Percentiles rank a stretch among this genome's conserved stretches.
Evolutionary conservation across 2,329 filamentous ascomycete species (phyloP).

Genomic region (Fusarium cicatricum): DNA sequence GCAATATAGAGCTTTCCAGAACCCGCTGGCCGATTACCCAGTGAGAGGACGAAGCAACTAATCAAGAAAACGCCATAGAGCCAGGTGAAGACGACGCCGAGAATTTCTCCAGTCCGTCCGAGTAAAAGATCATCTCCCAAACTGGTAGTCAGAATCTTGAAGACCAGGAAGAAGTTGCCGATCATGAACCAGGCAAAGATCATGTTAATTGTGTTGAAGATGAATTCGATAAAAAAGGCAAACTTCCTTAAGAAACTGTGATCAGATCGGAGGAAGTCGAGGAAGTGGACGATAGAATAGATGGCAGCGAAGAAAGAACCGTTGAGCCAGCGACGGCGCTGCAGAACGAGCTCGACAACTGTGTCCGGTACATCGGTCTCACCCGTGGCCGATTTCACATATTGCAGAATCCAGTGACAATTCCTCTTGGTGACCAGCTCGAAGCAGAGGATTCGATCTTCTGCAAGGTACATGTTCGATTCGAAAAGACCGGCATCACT

Average conservation of each 20-base stretch:
- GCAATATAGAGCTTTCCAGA: slow-evolving; percentile 94
- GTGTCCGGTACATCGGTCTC: slow-evolving; percentile 97
- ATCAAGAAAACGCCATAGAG: slow-evolving; percentile 91
- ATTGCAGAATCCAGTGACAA: slow-evolving; percentile 96
- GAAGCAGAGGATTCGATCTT: slow-evolving; percentile 98
- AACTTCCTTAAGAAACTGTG: slow-evolving; percentile 88
- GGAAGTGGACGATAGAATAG: slow-evolving; percentile 93
- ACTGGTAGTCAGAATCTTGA: slow-evolving; percentile 93
- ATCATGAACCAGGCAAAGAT: slow-evolving; percentile 99
- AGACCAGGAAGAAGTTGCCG: slow-evolving; percentile 98
- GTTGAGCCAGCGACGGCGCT: slow-evolving; percentile 96
- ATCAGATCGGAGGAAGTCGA: slow-evolving; percentile 93
- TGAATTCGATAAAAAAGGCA: slow-evolving; percentile 90
- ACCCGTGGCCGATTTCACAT: slow-evolving; percentile 96
- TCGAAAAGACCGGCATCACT: slow-evolving; percentile 96
- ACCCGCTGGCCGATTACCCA: slow-evolving; percentile 94
- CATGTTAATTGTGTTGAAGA: slow-evolving; percentile 96
- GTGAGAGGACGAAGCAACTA: slow-evolving; percentile 91
- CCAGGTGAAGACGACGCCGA: slow-evolving; percentile 95
- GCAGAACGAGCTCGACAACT: slow-evolving; percentile 93
- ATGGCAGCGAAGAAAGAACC: slow-evolving; percentile 98
- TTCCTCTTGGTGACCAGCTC: slow-evolving; percentile 97
- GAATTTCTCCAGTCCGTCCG: slow-evolving; percentile 77
- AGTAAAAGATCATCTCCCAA: slow-evolving; percentile 75
- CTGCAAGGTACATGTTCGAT: slow-evolving; percentile 98